Evolutionary conservation across 1,284 basidiomycete species (phyloP).

Genomic region (Trichosporon coremiiforme): DNA sequence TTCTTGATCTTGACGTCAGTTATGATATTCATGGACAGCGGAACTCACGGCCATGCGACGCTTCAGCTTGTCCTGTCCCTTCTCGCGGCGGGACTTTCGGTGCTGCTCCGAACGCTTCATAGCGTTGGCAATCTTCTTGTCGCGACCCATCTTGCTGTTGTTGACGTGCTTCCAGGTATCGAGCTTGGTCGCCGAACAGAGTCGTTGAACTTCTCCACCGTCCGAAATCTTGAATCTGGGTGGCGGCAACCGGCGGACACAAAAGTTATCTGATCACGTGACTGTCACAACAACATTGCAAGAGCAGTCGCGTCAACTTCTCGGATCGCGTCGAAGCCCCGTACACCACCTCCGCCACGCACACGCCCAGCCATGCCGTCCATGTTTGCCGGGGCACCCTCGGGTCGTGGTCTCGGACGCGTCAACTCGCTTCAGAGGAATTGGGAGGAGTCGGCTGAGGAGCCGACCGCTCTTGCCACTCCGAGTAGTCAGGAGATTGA

Average conservation of each 20-base stretch:
- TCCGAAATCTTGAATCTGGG: slow-evolving; percentile 16
- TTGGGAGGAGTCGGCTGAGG: slow-evolving; percentile 42
- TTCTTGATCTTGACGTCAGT: slow-evolving; percentile 45
- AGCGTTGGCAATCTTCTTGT: slow-evolving; percentile 72
- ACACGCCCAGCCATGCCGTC: slow-evolving; percentile 31
- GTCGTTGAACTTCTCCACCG: slow-evolving; percentile 5
- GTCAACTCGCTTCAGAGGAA: slow-evolving; percentile 50
- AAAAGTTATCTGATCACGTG: slow-evolving; percentile 12
- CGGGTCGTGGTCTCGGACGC: slow-evolving; percentile 33
- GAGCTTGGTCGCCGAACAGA: slow-evolving; percentile 8
- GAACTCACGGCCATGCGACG: slow-evolving; percentile 70
- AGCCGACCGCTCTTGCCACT: slow-evolving; percentile 17
- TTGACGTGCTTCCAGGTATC: neutral
- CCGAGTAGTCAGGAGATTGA: slow-evolving; percentile 30
- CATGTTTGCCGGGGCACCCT: slow-evolving; percentile 24
- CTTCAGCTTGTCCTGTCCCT: slow-evolving; percentile 78
- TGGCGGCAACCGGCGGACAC: slow-evolving; percentile 11
- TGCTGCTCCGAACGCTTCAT: slow-evolving; percentile 75
- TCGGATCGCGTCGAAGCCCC: neutral
- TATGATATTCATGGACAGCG: no score
- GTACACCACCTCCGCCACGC: neutral
- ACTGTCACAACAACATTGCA: slow-evolving; percentile 7
- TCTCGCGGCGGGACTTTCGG: slow-evolving; percentile 74
- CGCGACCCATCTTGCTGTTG: slow-evolving; percentile 46
- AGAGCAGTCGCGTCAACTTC: slow-evolving; percentile 29